Conservation (phyloP, 2,329 filamentous ascomycete genomes). For the Diaporthe citri region DNA sequence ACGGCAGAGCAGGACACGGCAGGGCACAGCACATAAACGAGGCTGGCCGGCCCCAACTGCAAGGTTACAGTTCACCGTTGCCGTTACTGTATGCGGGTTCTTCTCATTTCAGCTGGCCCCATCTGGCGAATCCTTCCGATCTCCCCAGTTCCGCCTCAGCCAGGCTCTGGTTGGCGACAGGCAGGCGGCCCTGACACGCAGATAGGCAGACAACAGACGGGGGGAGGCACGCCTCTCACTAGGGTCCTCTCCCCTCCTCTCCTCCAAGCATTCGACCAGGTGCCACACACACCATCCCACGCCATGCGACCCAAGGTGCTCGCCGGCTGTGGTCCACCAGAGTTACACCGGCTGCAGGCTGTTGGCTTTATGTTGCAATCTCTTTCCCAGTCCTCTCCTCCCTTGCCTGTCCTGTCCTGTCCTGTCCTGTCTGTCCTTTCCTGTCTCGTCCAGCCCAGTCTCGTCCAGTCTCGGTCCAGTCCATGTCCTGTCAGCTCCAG, state of each 20-base stretch:
- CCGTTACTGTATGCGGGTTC: constrained; percentile 18
- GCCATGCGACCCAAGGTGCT: neutral
- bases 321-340: neutral
- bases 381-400: constrained; percentile 11
- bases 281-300: neutral
- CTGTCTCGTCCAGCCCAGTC: neutral
- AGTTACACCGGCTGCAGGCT: constrained; percentile 31
- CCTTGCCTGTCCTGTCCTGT: constrained; percentile 10
- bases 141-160: neutral
- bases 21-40: neutral
- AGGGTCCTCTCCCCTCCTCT: neutral
- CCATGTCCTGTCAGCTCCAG: neutral
- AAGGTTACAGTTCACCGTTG: neutral
- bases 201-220: neutral
- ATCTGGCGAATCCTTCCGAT: constrained; percentile 30
- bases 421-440: constrained; percentile 10
- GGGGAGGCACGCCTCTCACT: too few relatives aligned
- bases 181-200: neutral
- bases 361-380: constrained; percentile 30
- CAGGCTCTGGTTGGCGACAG: constrained; percentile 6
- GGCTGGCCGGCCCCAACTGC: neutral
- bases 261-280: neutral
- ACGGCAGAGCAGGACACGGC: neutral
- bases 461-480: neutral
- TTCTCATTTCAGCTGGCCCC: constrained; percentile 28